These are phyloP conservation scores for Pisolithus albus DNA, from an alignment of 768 basidiomycete species.

Conservation along the genomic window DNA sequence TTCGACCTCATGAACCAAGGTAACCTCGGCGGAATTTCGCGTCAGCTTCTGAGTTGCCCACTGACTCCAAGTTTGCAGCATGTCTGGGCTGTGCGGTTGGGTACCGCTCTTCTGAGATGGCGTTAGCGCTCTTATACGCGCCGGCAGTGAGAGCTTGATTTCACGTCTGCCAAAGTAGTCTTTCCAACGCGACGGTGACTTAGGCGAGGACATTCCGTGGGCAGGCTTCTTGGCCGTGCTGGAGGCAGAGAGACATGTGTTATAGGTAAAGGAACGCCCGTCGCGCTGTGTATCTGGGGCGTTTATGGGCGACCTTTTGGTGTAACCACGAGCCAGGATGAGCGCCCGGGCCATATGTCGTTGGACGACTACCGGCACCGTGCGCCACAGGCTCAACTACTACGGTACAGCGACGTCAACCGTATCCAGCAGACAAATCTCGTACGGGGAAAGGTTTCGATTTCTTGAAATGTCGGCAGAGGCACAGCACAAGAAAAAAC, in stretches of 20 bases:
- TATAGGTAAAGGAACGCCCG: background rate
- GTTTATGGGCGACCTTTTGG: no score
- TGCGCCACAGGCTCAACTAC: background rate
- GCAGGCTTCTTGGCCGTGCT: slow-evolving; percentile 1
- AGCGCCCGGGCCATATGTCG: no score
- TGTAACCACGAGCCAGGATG: no score
- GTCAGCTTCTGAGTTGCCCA: slow-evolving; percentile 60
- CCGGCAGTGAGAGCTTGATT: slow-evolving; percentile 22
- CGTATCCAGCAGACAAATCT: background rate
- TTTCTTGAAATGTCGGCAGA: slow-evolving; percentile 5
- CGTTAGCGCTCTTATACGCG: slow-evolving; percentile 8
- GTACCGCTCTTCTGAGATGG: slow-evolving; percentile 17
- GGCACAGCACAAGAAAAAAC: slow-evolving; percentile 5
- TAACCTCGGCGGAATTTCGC: slow-evolving; percentile 17
- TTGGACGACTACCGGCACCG: no score
- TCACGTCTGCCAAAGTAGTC: slow-evolving; percentile 45
- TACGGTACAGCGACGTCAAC: background rate
- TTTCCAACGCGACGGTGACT: slow-evolving; percentile 36
- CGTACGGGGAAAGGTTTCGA: background rate
- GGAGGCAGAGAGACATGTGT: background rate
- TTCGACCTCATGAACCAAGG: slow-evolving; percentile 40
- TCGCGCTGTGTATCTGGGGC: background rate
- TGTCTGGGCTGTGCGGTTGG: slow-evolving; percentile 13
- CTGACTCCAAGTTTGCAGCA: slow-evolving; percentile 44
- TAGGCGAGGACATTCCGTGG: slow-evolving; percentile 9